Conservation (phyloP, 2,329 filamentous ascomycete genomes). For the Clarireedia monteithiana region DNA sequence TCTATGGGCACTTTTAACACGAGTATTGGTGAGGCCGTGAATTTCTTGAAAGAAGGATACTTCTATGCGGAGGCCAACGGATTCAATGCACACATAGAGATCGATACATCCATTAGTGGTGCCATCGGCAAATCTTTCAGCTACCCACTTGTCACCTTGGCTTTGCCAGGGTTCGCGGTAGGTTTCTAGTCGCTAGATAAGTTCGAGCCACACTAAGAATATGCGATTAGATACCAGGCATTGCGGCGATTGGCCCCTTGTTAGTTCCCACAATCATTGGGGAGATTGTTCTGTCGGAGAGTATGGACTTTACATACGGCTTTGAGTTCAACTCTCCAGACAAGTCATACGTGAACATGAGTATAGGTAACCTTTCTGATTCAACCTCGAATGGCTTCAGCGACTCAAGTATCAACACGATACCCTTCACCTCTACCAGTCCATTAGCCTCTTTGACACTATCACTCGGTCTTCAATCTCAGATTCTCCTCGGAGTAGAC, state of each 20-base stretch:
- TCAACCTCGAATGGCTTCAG: neutral
- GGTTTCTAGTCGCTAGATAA: neutral
- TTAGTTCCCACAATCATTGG: neutral
- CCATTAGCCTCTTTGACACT: neutral
- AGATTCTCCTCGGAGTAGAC: constrained; percentile 5
- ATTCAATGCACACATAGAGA: constrained; percentile 6
- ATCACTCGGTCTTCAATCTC: neutral
- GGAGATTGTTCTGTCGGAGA: neutral
- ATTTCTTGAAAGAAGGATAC: constrained; percentile 6
- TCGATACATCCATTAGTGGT: neutral
- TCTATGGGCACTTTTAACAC: neutral
- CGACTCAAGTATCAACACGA: neutral
- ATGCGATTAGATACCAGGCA: neutral
- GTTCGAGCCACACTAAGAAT: neutral
- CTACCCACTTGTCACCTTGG: neutral
- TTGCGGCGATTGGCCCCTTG: neutral
- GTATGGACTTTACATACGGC: constrained; percentile 2
- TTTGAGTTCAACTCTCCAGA: neutral
- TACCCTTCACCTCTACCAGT: neutral
- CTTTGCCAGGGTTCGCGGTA: constrained; percentile 2
- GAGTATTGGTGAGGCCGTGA: neutral
- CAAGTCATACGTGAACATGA: neutral
- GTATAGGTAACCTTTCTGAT: constrained; percentile 1
- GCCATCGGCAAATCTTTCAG: neutral
- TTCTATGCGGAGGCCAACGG: neutral